Evolutionary conservation across 768 basidiomycete genomes (phyloP), one percentile per base, ranked within the genome.

Genomic region (Wakefieldia striispora): DNA sequence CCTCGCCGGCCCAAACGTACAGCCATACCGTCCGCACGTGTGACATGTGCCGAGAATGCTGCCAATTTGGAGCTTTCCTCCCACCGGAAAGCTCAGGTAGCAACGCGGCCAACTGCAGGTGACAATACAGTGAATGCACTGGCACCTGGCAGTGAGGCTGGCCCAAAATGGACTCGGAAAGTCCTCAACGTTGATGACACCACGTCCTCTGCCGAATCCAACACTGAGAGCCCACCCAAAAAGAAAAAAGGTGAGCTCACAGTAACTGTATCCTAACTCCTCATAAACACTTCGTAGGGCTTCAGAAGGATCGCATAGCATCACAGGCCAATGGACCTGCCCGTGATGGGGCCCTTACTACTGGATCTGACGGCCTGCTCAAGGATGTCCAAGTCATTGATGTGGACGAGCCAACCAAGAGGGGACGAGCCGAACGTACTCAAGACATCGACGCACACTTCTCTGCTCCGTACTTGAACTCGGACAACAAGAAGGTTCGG

Each of bases 351-450:
- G 2, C 39, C 4, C 21, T 29, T 29, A 29, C 8, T n/a, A 40
- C 40, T 37, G 14, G 36, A 8, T 34, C 49, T 13, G 17, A 45
- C 6, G 29, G 43, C 6, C 42, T 44, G 0, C 43, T 50, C 20
- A 50, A 39, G 21, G 29, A 50, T 4, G 2, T 50, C n/a, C 7
- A 50, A 12, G 29, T 50, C 19, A 31, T 50, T 33, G 21, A 50
- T 33, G n/a, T 50, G 4, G 21, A 49, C 7, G 3, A 44, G 42
- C 36, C 42, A 31, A 38, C 7, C 27, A 50, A 38, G 43, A 19
- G 17, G 34, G 19, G 33, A 26, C 3, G 10, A 0, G 14, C 34
- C 2, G 26, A 49, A 5, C 17, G 0, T 12, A 43, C 34, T 27
- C 40, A 49, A 42, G 40, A 49, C 14, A 42, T 49, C 5, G 11